Base-by-base conservation (phyloP, 306 rosid genomes). In the Dryas alaskensis region DNA sequence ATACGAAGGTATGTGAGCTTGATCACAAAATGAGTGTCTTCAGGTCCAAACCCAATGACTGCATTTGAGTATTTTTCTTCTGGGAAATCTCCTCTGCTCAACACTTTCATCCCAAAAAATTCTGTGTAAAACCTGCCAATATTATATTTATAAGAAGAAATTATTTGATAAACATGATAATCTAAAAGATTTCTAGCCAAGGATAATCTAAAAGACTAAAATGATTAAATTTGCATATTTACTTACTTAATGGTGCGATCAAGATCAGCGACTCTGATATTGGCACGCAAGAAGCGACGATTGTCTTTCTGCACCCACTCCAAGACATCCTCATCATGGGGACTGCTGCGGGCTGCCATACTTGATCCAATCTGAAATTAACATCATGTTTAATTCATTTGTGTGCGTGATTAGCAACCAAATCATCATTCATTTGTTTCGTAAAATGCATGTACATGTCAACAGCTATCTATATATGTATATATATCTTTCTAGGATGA, bases 241-340 rank as follows among this genome's bases (percentile, higher is more conserved):
- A 31, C 81, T 0, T 89, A 87, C 94, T 85, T 87, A 82, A 85
- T 89, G 61, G 94, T 85, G 69, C 87, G 86, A 27, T 89, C 88
- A 60, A 89, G 89, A 81, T 89, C 94, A 64, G 87, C 89, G 67
- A 89, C 88, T 72, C 94, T 53, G 89, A 81, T 89, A 87, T 62
- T 86, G 62, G 75, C 88, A 87, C 82, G 94, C 48, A 83, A 86
- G 69, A 89, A 64, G 46, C 91, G 88, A 66, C 79, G 91, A 71
- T 27, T 85, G 76, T 89, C 88, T 65, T 85, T 85, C 74, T 78
- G 84, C 0, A 89, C 85, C 89, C 91, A 89, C 67, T 87, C 89
- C 72, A 87, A 55, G 80, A 89, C 49, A 51, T 37, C 17, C 37
- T 31, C 37, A 3, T 69, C 62, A 0, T n/a, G 39, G 73, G 61